Percentiles rank a stretch among this genome's conserved stretches.
Conservation (phyloP, 208 protist species). For the Acanthamoeba quina region DNA sequence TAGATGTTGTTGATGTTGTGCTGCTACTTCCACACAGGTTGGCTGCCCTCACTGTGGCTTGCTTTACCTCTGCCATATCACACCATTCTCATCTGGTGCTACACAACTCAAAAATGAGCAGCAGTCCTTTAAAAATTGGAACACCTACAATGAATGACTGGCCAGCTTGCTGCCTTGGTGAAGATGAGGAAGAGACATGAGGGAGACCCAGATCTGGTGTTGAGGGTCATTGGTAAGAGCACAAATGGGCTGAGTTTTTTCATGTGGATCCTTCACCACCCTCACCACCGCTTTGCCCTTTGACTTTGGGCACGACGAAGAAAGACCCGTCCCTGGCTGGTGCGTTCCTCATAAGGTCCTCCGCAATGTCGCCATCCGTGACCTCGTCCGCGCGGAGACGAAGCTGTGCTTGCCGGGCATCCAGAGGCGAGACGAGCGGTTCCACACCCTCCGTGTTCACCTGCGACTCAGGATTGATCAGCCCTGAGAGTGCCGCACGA, state of each 20-base stretch:
- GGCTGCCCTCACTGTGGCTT: too few relatives aligned
- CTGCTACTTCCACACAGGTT: too few relatives aligned
- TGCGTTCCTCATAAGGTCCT: slow-evolving; percentile 19
- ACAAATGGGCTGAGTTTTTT: neutral
- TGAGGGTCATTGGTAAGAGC: neutral
- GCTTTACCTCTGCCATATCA: too few relatives aligned
- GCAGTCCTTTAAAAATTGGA: too few relatives aligned
- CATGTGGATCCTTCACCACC: neutral
- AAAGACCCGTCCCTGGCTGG: neutral
- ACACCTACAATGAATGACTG: too few relatives aligned
- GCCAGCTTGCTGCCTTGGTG: too few relatives aligned
- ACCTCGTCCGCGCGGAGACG: slow-evolving; percentile 23
- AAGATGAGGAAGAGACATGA: too few relatives aligned
- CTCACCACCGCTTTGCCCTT: slow-evolving; percentile 24
- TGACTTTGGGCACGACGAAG: slow-evolving; percentile 48
- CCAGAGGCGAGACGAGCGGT: slow-evolving; percentile 23
- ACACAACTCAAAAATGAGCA: too few relatives aligned
- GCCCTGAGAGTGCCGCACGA: neutral
- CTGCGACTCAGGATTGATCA: neutral
- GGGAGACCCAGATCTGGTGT: neutral
- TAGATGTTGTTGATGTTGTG: too few relatives aligned
- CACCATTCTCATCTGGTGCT: too few relatives aligned
- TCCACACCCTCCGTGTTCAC: slow-evolving; percentile 49
- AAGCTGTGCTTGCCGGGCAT: slow-evolving; percentile 1
- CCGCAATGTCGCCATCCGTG: slow-evolving; percentile 12